Percentiles rank a stretch among this genome's conserved stretches.
Evolutionary conservation across 2,329 filamentous ascomycete genomes (phyloP).

Genomic region (Fusarium albidum): DNA sequence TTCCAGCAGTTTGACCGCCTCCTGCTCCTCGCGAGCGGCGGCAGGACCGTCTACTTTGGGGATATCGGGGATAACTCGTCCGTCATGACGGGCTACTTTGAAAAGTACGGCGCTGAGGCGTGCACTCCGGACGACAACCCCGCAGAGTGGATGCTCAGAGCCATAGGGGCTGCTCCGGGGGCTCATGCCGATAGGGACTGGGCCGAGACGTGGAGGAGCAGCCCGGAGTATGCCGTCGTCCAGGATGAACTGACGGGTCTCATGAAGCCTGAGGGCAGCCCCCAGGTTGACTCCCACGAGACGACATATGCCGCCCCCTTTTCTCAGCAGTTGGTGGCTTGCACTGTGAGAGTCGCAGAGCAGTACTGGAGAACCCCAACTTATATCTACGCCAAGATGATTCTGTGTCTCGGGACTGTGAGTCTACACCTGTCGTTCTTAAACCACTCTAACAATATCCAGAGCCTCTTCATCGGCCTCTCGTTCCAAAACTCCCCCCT

Average conservation of each 20-base stretch:
- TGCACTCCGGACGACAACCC: too few species aligned
- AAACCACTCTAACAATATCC: too few species aligned
- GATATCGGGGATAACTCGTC: conserved; percentile 68
- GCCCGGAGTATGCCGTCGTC: conserved; percentile 43
- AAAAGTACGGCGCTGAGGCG: conserved; percentile 68
- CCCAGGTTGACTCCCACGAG: too few species aligned
- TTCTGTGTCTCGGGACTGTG: conserved; percentile 22
- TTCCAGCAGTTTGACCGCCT: conserved; percentile 63
- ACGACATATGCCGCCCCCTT: too few species aligned
- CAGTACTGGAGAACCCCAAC: too few species aligned
- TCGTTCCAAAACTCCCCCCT: conserved; percentile 73
- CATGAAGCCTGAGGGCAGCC: rapidly evolving
- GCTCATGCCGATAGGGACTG: conserved; percentile 53
- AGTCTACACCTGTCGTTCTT: conserved; percentile 41
- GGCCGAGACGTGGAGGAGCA: conserved; percentile 47
- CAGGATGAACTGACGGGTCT: conserved; percentile 44
- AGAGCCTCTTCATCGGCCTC: conserved; percentile 71
- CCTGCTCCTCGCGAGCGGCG: conserved; percentile 66
- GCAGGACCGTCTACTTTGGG: conserved; percentile 71
- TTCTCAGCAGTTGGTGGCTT: too few species aligned
- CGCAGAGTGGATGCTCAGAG: conserved; percentile 71
- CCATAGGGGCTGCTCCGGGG: conserved; percentile 55
- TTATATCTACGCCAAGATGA: too few species aligned
- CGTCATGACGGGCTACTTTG: conserved; percentile 68
- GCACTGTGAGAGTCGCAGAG: too few species aligned